Base-by-base conservation (phyloP, 306 rosid species). In the Sicyos baderoa region DNA sequence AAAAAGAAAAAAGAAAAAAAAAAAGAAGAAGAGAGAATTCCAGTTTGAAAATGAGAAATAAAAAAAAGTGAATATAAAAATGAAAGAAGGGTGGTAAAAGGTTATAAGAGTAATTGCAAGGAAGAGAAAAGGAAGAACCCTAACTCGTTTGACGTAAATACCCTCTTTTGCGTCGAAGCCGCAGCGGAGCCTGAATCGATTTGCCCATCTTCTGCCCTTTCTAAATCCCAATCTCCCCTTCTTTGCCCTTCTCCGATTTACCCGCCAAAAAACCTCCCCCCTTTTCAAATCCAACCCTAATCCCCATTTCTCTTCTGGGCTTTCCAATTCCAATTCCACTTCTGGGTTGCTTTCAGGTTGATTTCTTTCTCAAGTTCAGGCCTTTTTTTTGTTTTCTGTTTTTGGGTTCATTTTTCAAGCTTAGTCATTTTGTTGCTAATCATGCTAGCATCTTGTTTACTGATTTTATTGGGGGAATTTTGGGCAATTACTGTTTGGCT, bases 191-290 rank as follows among this genome's bases (percentile, higher is more conserved):
- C 92, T 79, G 87, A 76, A 87, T 91, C 87, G 95, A 95, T 2
- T 32, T 32, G 3, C 0, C 5, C 85, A 79, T 70, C 77, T 84
- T 27, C 1, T 86, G 95, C 93, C 95, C 12, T 79, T 59, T 82
- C 76, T 71, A 83, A 78, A 74, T 82, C 88, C 32, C 80, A 79
- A 73, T 83, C 84, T 7, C 58, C 89, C 73, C 87, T 82, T 86
- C 86, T 87, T 84, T 80, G 72, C 97, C 88, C 86, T 72, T 84
- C 85, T 68, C 19, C 9, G 37, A 62, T 54, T 75, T 87, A 82
- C 97, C 92, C 96, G 96, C 97, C 96, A 29, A 29, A 87, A 70
- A 74, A 66, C 9, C 79, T 63, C 14, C 35, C 76, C 49, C 49
- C 72, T 74, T 82, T 87, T 87, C 89, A 85, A 91, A 86, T 76